phyloP scores from a whole-genome alignment of 2,329 filamentous ascomycete species.

The Ceratocystis huliohia region DNA sequence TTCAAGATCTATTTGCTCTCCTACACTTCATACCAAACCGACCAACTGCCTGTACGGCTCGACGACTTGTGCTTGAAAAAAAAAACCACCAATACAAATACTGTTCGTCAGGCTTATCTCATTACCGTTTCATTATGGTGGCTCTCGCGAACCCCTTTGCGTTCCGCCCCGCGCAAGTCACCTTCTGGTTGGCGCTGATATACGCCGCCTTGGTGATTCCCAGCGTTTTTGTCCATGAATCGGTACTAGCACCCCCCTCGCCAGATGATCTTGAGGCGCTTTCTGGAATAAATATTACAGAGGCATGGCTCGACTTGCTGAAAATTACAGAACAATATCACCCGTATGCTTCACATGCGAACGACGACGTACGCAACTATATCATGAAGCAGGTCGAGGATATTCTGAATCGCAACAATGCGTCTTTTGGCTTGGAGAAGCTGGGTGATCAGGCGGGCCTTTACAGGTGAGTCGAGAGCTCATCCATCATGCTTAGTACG shows the following conservation, averaged over 20 bases:
- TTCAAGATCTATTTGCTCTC: too few species aligned
- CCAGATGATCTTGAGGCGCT: slow-evolving; percentile 42
- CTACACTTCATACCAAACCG: too few species aligned
- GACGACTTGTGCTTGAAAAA: not conserved
- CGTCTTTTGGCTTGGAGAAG: slow-evolving; percentile 35
- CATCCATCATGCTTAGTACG: not conserved
- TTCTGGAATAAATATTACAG: slow-evolving; percentile 61
- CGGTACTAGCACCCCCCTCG: slow-evolving; percentile 47
- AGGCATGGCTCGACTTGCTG: slow-evolving; percentile 78
- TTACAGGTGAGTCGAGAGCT: slow-evolving; percentile 17
- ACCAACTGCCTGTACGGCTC: not conserved
- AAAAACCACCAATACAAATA: too few species aligned
- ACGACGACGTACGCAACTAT: slow-evolving; percentile 68
- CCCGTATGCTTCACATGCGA: slow-evolving; percentile 75
- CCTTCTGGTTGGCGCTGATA: slow-evolving; percentile 59
- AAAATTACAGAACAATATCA: slow-evolving; percentile 63
- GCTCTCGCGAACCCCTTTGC: slow-evolving; percentile 44
- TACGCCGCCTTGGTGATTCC: slow-evolving; percentile 69
- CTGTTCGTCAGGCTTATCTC: not conserved
- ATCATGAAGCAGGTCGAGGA: slow-evolving; percentile 56
- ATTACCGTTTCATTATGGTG: not conserved
- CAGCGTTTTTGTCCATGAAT: slow-evolving; percentile 61
- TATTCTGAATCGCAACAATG: slow-evolving; percentile 53
- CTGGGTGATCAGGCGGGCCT: slow-evolving; percentile 20
- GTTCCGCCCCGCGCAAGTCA: slow-evolving; percentile 72